Evolutionary conservation across 371 early-diverging fungal species (phyloP), one percentile per base, ranked within the genome.

Genomic region (Mortierella sp.): DNA sequence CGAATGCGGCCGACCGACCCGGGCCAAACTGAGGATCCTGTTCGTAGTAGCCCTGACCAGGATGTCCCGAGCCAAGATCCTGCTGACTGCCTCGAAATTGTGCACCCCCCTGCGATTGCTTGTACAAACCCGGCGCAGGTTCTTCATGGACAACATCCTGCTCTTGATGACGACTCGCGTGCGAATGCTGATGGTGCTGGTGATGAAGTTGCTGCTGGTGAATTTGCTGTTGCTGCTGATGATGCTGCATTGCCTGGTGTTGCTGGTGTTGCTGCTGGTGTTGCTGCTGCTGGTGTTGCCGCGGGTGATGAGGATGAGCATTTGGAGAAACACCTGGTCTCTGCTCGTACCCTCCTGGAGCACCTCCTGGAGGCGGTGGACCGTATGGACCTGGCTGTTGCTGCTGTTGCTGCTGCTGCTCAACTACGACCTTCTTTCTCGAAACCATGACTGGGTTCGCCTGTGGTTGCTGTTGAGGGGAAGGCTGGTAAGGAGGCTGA

Each of bases 131-230:
- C 26, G 69, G 69, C 1, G 34, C 51, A 5, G 71, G 48, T 9
- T 79, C 79, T n/a, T 79, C 83, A 14, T 75, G 83, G 16, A 43
- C 11, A 31, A 55, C 48, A 9, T 82, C 75, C 72, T 76, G 73
- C 5, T 79, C 83, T 16, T 59, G 50, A 46, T 79, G 83, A n/a
- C 77, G 76, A 13, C 37, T 50, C 9, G 69, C 28, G 9, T 71
- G 75, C 14, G 74, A 43, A 34, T 77, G 82, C 46, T 74, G 82
- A 19, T 16, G 37, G 13, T 78, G 79, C 61, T 67, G 82, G n/a
- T 81, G 81, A 53, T 79, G 77, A 67, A 74, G 71, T 34, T 78
- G 78, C 57, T 72, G 72, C 31, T 77, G 80, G 59, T 79, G 79
- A 54, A 73, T 71, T 69, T 79, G 79, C 48, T 69, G 79, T 40